Evolutionary conservation across 169 alveolate genomes (phyloP), one percentile per base, ranked within the genome.

Genomic region (Plasmodium reichenowi): DNA sequence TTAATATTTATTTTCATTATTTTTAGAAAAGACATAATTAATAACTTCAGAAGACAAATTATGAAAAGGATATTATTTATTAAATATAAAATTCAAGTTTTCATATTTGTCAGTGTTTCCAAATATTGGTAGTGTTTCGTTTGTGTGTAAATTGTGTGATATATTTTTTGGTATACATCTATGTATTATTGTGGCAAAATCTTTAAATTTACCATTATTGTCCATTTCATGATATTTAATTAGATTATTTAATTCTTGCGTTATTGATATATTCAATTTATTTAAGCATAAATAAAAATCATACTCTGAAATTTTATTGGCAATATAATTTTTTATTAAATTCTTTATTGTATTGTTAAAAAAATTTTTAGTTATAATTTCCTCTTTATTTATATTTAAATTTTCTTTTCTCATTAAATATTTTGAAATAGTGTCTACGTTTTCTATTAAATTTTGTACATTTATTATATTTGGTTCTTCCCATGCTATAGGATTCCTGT

Each of bases 171-270:
- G 75, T 52, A 76, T 76, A 45, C 78, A 76, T 50, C 89, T 76
- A 63, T 76, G 64, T 76, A 76, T 76, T 76, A 72, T 67, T 47
- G 89, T 76, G 68, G 76, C 73, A 56, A 76, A 76, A 76, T 76
- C 89, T 76, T 76, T 76, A 66, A 76, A 76, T 52, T 76, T 76
- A 7, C 89, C 89, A 76, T 76, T 76, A 59, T 67, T 76, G 76
- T 76, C 89, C 20, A 66, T 48, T 48, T 76, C 89, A 76, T 76
- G 89, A 71, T 32, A 63, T 63, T 76, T 76, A 22, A 76, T 76
- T 59, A 76, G 67, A 45, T 76, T 76, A 50, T 17, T 76, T 76
- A 76, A 64, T 64, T 76, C 70, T 24, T 72, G 89, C 24, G 89
- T 76, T 63, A 76, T 38, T 66, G 89, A 76, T 76, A 76, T 63